Conservation (phyloP, 768 basidiomycete species). For the Tricholoma terreum region DNA sequence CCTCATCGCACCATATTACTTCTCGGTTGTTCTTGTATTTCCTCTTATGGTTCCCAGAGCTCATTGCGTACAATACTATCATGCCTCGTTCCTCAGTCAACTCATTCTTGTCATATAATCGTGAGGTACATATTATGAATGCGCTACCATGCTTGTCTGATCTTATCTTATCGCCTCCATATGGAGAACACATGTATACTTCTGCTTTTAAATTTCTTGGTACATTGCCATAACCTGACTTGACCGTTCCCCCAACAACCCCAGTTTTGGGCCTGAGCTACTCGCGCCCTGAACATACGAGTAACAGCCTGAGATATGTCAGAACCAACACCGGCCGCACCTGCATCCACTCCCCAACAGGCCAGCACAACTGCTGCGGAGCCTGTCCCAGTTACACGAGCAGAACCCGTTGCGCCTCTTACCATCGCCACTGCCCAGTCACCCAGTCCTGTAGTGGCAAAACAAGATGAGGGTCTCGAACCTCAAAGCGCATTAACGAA, state of each 20-base stretch:
- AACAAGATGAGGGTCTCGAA: slow-evolving; percentile 37
- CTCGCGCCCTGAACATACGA: no score
- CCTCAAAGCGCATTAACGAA: slow-evolving; percentile 68
- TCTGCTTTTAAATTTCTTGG: no score
- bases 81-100: background rate
- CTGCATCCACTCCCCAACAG: slow-evolving; percentile 5
- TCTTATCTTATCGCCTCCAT: background rate
- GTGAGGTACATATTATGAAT: background rate
- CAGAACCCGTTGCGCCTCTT: slow-evolving; percentile 9
- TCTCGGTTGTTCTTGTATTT: slow-evolving; percentile 15
- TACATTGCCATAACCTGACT: no score
- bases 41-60: background rate
- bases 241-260: no score
- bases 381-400: background rate
- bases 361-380: slow-evolving; percentile 8
- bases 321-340: background rate
- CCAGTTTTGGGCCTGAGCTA: no score
- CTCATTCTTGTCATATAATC: background rate
- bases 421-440: slow-evolving; percentile 8
- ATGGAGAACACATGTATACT: no score
- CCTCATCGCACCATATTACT: slow-evolving; percentile 1
- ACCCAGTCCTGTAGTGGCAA: slow-evolving; percentile 7
- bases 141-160: background rate
- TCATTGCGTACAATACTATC: background rate
- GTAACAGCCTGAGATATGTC: background rate